A percentile compares a stretch with the other conserved stretches of the same genome.
Conservation (phyloP, 352 stramenopile genomes). For the Globisporangium emineosum region DNA sequence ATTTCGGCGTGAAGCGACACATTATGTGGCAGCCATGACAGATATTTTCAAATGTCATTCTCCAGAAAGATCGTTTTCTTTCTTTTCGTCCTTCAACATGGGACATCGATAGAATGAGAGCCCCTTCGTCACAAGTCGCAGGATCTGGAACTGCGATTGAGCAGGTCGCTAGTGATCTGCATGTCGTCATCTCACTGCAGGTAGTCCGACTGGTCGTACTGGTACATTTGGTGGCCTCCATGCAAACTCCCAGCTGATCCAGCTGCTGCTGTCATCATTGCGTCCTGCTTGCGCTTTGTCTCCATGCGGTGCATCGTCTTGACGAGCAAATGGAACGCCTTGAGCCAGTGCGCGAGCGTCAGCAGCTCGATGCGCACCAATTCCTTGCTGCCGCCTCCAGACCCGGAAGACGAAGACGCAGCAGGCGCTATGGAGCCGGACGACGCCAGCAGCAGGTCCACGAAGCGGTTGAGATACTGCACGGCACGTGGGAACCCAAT, state of each 20-base stretch:
- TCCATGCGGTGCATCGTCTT: constrained; percentile 63
- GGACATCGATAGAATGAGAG: background rate
- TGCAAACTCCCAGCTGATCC: background rate
- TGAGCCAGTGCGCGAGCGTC: constrained; percentile 57
- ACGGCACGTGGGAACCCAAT: constrained; percentile 47
- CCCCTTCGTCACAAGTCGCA: background rate
- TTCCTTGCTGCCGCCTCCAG: constrained; percentile 23
- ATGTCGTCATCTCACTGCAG: constrained; percentile 1
- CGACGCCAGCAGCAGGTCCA: constrained; percentile 53
- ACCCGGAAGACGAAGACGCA: constrained; percentile 6
- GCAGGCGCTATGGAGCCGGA: constrained; percentile 8
- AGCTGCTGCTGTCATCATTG: constrained; percentile 12
- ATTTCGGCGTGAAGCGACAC: background rate
- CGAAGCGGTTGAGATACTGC: constrained; percentile 57
- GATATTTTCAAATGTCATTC: background rate
- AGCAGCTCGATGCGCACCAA: constrained; percentile 48
- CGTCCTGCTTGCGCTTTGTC: constrained; percentile 40
- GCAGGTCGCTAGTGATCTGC: background rate
- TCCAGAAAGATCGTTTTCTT: constrained; percentile 2
- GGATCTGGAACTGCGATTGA: too few relatives aligned
- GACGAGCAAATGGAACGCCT: constrained; percentile 48
- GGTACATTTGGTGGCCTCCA: constrained; percentile 16
- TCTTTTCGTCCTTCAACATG: constrained; percentile 5
- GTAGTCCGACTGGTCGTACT: constrained; percentile 16
- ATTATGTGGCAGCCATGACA: background rate